Evolutionary conservation across 2,329 filamentous ascomycete species (phyloP).

Genomic region (Aureobasidium musti): DNA sequence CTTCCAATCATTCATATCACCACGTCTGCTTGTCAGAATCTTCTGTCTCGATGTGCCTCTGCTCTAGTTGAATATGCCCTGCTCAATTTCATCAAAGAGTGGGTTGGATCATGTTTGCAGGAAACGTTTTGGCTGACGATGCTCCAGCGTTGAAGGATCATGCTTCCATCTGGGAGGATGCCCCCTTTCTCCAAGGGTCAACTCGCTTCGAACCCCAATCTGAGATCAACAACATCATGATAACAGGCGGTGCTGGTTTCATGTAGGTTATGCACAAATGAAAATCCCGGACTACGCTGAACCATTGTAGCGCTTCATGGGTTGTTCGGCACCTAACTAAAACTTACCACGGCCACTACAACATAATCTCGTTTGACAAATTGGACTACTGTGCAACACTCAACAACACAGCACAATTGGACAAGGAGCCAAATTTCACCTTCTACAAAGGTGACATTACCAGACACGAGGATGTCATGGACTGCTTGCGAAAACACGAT

Average conservation of each 20-base stretch:
- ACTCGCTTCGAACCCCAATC: conserved; percentile 69
- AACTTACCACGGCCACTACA: conserved; percentile 73
- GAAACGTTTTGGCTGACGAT: background rate
- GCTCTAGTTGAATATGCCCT: conserved; percentile 2
- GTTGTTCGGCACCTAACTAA: conserved; percentile 74
- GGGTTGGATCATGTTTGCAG: background rate
- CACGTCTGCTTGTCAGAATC: conserved; percentile 1
- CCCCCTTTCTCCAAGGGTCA: conserved; percentile 67
- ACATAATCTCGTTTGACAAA: conserved; percentile 81
- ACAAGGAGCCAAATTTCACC: conserved; percentile 69
- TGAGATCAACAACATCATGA: conserved; percentile 76
- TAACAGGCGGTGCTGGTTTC: conserved; percentile 82
- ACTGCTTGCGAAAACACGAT: conserved; percentile 68
- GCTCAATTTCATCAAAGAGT: conserved; percentile 13
- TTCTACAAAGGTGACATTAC: conserved; percentile 82
- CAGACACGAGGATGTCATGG: conserved; percentile 67
- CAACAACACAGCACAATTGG: conserved; percentile 73
- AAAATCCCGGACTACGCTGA: conserved; percentile 10
- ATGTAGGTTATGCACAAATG: conserved; percentile 60
- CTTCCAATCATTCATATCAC: conserved; percentile 4
- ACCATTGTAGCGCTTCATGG: conserved; percentile 68
- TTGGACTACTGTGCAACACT: conserved; percentile 79
- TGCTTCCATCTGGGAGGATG: conserved; percentile 61
- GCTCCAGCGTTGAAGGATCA: conserved; percentile 18
- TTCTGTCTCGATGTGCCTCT: background rate